A percentile compares a stretch with the other conserved stretches of the same genome.
phyloP scores from a whole-genome alignment of 768 basidiomycete species.

The Gloeopeniophorella convolvens region DNA sequence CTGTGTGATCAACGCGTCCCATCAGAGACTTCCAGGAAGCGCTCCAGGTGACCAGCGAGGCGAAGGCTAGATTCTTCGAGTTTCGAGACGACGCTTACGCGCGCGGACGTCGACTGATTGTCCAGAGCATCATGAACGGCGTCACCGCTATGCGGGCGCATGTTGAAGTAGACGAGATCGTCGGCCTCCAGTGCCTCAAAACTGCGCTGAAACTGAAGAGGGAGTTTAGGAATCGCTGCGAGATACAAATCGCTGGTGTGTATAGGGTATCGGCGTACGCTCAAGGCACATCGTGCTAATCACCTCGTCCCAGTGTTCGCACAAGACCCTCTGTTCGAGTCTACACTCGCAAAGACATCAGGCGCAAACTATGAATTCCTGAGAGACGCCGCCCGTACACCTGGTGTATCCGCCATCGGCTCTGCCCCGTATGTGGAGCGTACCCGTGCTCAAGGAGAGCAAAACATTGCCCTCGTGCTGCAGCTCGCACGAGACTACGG shows the following conservation, averaged over 20 bases:
- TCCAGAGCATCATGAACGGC: slow-evolving; percentile 53
- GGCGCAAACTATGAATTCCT: slow-evolving; percentile 44
- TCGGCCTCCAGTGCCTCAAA: slow-evolving; percentile 49
- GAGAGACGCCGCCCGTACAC: slow-evolving; percentile 32
- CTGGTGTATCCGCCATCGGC: slow-evolving; percentile 46
- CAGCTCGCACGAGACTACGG: slow-evolving; percentile 35
- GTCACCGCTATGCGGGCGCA: slow-evolving; percentile 64
- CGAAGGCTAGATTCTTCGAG: slow-evolving; percentile 43
- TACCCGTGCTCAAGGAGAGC: slow-evolving; percentile 38
- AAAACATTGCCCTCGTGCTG: slow-evolving; percentile 49
- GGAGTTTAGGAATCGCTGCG: slow-evolving; percentile 40
- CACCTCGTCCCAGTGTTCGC: slow-evolving; percentile 49
- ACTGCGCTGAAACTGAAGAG: slow-evolving; percentile 42
- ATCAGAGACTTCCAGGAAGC: slow-evolving; percentile 52
- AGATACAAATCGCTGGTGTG: slow-evolving; percentile 54
- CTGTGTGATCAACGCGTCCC: too few relatives aligned
- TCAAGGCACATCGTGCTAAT: too few relatives aligned
- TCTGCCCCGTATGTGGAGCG: slow-evolving; percentile 64
- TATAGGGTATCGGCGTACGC: too few relatives aligned
- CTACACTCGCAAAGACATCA: slow-evolving; percentile 28
- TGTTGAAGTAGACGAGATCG: slow-evolving; percentile 54
- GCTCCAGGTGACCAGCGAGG: slow-evolving; percentile 42
- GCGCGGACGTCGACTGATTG: slow-evolving; percentile 48
- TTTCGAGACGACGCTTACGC: slow-evolving; percentile 40
- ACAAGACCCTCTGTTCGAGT: slow-evolving; percentile 50